These are phyloP conservation scores for Athelia sp. DNA, from an alignment of 1,284 basidiomycete species.

Conservation along the genomic window DNA sequence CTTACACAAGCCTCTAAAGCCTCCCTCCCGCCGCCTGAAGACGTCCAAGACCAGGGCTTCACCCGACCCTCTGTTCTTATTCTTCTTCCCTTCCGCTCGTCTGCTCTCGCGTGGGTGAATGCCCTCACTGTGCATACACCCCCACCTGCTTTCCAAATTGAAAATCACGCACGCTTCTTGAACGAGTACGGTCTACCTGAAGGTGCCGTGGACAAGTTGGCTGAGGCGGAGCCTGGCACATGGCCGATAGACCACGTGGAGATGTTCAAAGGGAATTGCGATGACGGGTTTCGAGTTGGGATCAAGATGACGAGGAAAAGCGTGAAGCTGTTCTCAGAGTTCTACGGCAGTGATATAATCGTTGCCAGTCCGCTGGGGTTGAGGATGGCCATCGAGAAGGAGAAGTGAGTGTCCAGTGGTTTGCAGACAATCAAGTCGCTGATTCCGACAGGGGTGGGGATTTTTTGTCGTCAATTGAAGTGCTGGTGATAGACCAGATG, in stretches of 20 bases:
- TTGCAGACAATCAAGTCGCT: too few relatives aligned
- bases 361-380: constrained; percentile 92
- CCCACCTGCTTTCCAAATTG: constrained; percentile 65
- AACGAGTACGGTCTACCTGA: constrained; percentile 81
- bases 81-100: constrained; percentile 91
- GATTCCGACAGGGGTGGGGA: constrained; percentile 80
- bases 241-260: constrained; percentile 86
- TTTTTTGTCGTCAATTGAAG: constrained; percentile 91
- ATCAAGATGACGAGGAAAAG: constrained; percentile 96
- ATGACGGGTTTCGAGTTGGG: constrained; percentile 94
- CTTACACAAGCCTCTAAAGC: constrained; percentile 64
- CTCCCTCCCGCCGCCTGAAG: constrained; percentile 50
- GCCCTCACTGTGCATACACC: constrained; percentile 69
- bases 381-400: constrained; percentile 85
- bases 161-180: constrained; percentile 82
- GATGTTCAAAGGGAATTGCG: constrained; percentile 95
- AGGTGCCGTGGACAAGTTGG: constrained; percentile 80
- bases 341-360: constrained; percentile 89
- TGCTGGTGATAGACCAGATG: constrained; percentile 90
- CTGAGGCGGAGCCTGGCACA: constrained; percentile 62
- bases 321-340: constrained; percentile 84
- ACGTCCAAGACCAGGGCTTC: constrained; percentile 95
- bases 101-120: constrained; percentile 75
- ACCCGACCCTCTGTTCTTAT: constrained; percentile 88
- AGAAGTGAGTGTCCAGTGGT: constrained; percentile 79